A percentile compares a stretch with the other conserved stretches of the same genome.
phyloP scores from a whole-genome alignment of 2,329 filamentous ascomycete species.

The Microascus cirrosus region DNA sequence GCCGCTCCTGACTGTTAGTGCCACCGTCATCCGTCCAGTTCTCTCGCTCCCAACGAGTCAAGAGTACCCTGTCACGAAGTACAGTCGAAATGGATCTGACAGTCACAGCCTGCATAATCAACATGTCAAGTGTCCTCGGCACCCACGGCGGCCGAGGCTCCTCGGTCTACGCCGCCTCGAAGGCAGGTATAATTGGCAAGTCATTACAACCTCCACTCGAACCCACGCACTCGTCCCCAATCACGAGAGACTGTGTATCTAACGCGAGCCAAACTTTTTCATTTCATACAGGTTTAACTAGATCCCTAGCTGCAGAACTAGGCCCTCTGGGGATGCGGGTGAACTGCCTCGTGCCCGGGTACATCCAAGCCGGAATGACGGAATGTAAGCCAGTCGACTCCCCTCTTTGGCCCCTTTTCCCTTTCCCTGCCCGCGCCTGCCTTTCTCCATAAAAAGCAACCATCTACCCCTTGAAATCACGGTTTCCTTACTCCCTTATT shows the following conservation, averaged over 20 bases:
- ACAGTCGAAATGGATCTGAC: neutral
- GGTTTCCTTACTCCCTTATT: neutral
- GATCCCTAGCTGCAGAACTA: constrained; percentile 53
- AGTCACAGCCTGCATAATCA: constrained; percentile 63
- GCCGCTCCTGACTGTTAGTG: constrained; percentile 5
- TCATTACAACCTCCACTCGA: constrained; percentile 2
- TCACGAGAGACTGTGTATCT: neutral
- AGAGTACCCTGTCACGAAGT: neutral
- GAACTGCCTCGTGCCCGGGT: constrained; percentile 74
- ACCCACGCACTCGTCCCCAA: neutral
- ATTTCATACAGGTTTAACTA: constrained; percentile 46
- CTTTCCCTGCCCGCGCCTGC: neutral
- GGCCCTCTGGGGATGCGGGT: constrained; percentile 54
- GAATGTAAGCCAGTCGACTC: constrained; percentile 33
- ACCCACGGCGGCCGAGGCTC: constrained; percentile 58
- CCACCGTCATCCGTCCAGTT: neutral
- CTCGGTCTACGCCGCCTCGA: constrained; percentile 65
- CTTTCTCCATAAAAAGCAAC: neutral
- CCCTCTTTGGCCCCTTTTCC: neutral
- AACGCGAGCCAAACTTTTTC: neutral
- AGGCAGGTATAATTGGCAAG: constrained; percentile 65
- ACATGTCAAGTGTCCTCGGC: constrained; percentile 68
- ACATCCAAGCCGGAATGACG: constrained; percentile 75
- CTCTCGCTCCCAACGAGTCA: neutral
- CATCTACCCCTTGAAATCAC: neutral